Percentiles rank a stretch among this genome's conserved stretches.
phyloP scores from a whole-genome alignment of 495 filamentous ascomycete species.

The Aspergillus saccharolyticus region DNA sequence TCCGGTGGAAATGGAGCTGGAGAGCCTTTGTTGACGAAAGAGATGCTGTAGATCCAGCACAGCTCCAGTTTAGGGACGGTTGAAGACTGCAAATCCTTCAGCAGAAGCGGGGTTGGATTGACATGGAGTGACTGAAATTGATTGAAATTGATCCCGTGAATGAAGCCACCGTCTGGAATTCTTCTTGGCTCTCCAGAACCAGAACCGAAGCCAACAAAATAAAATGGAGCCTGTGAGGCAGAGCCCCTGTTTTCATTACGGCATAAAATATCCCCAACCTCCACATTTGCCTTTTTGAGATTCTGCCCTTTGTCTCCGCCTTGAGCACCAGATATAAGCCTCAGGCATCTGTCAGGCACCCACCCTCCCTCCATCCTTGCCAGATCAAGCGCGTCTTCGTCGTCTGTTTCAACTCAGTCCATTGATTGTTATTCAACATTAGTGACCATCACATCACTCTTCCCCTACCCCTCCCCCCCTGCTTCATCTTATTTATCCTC shows the following conservation, averaged over 20 bases:
- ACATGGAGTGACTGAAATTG: no score
- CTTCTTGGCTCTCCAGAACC: slow-evolving; percentile 7
- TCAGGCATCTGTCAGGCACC: neutral
- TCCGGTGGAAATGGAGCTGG: neutral
- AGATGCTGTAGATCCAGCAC: neutral
- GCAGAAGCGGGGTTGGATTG: slow-evolving; percentile 17
- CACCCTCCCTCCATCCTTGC: no score
- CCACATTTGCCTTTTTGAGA: slow-evolving; percentile 4
- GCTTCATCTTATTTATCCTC: slow-evolving; percentile 5
- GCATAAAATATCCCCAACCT: slow-evolving; percentile 16
- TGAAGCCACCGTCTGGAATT: slow-evolving; percentile 2
- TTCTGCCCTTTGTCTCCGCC: neutral
- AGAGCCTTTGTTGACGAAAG: slow-evolving; percentile 4
- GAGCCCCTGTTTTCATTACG: slow-evolving; percentile 18
- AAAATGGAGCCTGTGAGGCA: neutral
- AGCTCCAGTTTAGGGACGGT: neutral
- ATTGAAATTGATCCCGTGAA: no score
- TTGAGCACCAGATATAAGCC: neutral
- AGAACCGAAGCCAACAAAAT: neutral
- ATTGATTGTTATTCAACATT: no score
- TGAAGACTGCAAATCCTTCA: neutral
- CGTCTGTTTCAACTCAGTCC: neutral
- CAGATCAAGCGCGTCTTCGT: neutral
- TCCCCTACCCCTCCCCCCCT: slow-evolving; percentile 9
- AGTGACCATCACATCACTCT: no score